Base-by-base conservation (phyloP, 2,329 filamentous ascomycete species). In the Bertia moriformis region DNA sequence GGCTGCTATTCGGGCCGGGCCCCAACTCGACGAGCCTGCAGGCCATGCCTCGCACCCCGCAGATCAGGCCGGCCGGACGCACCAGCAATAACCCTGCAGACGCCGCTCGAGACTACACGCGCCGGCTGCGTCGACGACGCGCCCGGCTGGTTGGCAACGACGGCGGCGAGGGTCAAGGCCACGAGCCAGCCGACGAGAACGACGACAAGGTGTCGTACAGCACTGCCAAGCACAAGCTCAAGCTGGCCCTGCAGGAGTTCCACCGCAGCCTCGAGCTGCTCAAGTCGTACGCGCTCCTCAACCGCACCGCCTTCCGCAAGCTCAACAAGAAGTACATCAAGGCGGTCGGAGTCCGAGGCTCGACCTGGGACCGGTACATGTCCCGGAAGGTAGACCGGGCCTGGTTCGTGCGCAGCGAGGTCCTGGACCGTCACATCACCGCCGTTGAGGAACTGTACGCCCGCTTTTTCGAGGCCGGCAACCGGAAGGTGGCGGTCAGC, bases 281-380 rank as follows among this genome's bases (percentile, higher is more conserved):
- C 42, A 96, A 96, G 60, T 83, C 86, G 0, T 98, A 93, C 50
- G 81, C 87, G 1, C 63, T 93, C 18, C 67, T 95, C 12, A 98
- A 98, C 56, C 74, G 86, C 38, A 94, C 86, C 0, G 91, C 87
- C 0, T 96, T 96, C 52, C 79, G 88, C 20, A 98, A 98, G 58
- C 86, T 98, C 53, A 95, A 93, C 61, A 98, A 98, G 58, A 98
- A 98, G 59, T 96, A 93, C 55, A 88, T 96, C 66, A 98, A 96
- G 61, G 77, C 82, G 2, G 76, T 87, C 41, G 22, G 22, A 7
- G 22, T n/a, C 22, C 75, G 87, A 48, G 80, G 85, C 30, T 73
- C 81, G 10, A 85, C 85, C 0, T 71, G 80, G 0, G 71, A 83
- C 52, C 73, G 81, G 19, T 96, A 89, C 57, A 83, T 95, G 73